A percentile compares a stretch with the other conserved stretches of the same genome.
These are phyloP conservation scores for Penicillium capsulatum DNA, from an alignment of 2,329 filamentous ascomycete species.

Conservation along the genomic window DNA sequence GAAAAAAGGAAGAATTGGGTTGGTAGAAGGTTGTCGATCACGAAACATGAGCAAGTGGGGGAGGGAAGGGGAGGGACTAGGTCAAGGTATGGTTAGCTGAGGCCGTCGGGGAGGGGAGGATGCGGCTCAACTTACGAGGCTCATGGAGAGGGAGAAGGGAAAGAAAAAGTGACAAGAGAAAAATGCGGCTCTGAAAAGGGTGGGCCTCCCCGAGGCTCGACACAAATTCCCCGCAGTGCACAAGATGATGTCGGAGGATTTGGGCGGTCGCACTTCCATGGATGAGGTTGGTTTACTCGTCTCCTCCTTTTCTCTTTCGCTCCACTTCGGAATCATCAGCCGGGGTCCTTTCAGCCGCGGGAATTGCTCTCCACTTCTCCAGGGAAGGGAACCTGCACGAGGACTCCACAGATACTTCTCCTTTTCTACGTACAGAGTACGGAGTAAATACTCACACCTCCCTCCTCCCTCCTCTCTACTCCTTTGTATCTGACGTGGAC, in stretches of 20 bases:
- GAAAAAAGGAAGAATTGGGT: not conserved
- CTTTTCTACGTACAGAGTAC: not conserved
- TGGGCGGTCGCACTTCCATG: constrained; percentile 3
- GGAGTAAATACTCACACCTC: not conserved
- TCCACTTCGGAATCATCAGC: constrained; percentile 8
- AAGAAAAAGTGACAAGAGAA: constrained; percentile 2
- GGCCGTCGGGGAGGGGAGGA: constrained; percentile 7
- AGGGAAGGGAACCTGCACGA: constrained; percentile 15
- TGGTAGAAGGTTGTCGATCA: not conserved
- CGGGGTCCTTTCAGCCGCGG: constrained; percentile 1
- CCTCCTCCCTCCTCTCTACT: too few species aligned
- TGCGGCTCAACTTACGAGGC: constrained; percentile 21
- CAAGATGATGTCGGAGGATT: constrained; percentile 9
- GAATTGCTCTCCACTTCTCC: constrained; percentile 5
- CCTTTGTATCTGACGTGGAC: too few species aligned
- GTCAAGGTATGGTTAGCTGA: too few species aligned
- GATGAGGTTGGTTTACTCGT: not conserved
- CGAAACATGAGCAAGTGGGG: constrained; percentile 5
- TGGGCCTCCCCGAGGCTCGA: constrained; percentile 9
- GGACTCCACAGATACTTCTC: constrained; percentile 1
- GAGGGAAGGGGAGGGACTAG: not conserved
- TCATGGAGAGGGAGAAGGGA: not conserved
- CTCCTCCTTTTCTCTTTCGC: constrained; percentile 1
- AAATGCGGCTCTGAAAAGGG: constrained; percentile 9
- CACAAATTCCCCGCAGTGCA: constrained; percentile 10